phyloP scores from a whole-genome alignment of 208 protist species.

The Acanthamoeba polyphaga region DNA sequence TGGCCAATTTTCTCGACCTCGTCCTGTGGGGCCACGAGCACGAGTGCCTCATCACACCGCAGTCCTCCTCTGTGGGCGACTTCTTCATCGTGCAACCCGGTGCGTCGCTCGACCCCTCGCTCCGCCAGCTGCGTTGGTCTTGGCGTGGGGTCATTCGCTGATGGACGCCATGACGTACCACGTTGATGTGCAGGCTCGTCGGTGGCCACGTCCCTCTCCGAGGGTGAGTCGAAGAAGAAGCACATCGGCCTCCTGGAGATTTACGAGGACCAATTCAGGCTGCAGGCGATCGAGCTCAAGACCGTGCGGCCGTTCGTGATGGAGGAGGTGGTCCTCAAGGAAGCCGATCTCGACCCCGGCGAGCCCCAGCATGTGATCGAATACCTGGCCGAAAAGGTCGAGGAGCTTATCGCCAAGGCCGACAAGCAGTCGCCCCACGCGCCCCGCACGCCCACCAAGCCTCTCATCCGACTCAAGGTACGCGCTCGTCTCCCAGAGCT shows the following conservation, averaged over 20 bases:
- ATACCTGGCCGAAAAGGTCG: slow-evolving; percentile 83
- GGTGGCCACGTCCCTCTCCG: slow-evolving; percentile 95
- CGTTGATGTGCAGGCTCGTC: slow-evolving; percentile 88
- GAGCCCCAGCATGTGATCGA: slow-evolving; percentile 82
- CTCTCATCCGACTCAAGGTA: slow-evolving; percentile 81
- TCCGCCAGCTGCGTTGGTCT: not conserved
- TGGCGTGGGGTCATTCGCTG: not conserved
- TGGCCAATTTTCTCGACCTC: slow-evolving; percentile 96
- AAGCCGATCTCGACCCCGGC: slow-evolving; percentile 77
- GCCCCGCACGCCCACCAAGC: slow-evolving; percentile 31
- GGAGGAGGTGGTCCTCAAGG: slow-evolving; percentile 75
- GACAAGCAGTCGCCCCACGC: slow-evolving; percentile 67
- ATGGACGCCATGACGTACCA: not conserved
- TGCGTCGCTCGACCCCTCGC: not conserved
- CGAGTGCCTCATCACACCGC: slow-evolving; percentile 96
- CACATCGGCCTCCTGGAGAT: slow-evolving; percentile 90
- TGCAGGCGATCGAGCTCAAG: slow-evolving; percentile 93
- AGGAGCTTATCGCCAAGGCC: slow-evolving; percentile 83
- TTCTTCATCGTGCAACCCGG: slow-evolving; percentile 98
- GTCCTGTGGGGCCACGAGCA: slow-evolving; percentile 99
- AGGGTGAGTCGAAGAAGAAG: slow-evolving; percentile 97
- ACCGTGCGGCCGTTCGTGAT: slow-evolving; percentile 96
- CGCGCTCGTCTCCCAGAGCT: too few species aligned
- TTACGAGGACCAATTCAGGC: slow-evolving; percentile 84
- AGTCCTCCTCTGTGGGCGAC: slow-evolving; percentile 80